Evolutionary conservation across 2,329 filamentous ascomycete genomes (phyloP).

Genomic region (Didymella exigua): DNA sequence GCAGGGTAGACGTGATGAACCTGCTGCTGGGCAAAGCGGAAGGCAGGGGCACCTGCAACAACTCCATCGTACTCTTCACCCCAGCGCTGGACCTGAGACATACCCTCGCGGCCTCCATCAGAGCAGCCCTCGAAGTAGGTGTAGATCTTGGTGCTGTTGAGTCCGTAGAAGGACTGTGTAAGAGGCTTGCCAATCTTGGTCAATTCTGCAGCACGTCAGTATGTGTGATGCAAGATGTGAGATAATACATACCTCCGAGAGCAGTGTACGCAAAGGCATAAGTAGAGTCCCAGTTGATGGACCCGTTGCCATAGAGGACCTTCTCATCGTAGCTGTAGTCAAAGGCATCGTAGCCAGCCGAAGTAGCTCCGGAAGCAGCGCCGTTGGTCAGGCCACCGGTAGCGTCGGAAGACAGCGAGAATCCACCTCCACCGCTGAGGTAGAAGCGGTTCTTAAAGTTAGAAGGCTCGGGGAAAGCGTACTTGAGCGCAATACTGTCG

Average conservation of each 20-base stretch:
- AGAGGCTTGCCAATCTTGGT: conserved; percentile 55
- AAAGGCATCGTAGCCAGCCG: conserved; percentile 59
- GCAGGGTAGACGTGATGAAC: conserved; percentile 51
- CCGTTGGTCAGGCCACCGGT: conserved; percentile 55
- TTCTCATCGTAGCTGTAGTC: conserved; percentile 46
- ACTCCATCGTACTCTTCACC: conserved; percentile 57
- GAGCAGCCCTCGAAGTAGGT: conserved; percentile 62
- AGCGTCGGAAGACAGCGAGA: conserved; percentile 33
- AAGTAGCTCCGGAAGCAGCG: conserved; percentile 56
- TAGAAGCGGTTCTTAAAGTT: conserved; percentile 56
- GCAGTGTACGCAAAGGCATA: conserved; percentile 60
- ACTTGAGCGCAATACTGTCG: conserved; percentile 30
- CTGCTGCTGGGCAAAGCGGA: conserved; percentile 55
- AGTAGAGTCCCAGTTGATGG: conserved; percentile 57
- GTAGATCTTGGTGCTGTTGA: conserved; percentile 42
- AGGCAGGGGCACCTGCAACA: conserved; percentile 55
- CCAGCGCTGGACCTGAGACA: conserved; percentile 59
- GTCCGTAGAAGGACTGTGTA: conserved; percentile 48
- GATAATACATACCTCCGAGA: conserved; percentile 39
- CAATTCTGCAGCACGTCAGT: conserved; percentile 49
- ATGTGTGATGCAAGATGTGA: background rate
- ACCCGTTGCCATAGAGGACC: conserved; percentile 52
- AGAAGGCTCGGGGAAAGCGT: conserved; percentile 52
- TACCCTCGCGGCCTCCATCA: conserved; percentile 58
- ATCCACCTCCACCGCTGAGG: conserved; percentile 56